These are phyloP conservation scores for Entelexis paramagnoliae DNA, from an alignment of 1,139 yeast genomes.

Conservation along the genomic window DNA sequence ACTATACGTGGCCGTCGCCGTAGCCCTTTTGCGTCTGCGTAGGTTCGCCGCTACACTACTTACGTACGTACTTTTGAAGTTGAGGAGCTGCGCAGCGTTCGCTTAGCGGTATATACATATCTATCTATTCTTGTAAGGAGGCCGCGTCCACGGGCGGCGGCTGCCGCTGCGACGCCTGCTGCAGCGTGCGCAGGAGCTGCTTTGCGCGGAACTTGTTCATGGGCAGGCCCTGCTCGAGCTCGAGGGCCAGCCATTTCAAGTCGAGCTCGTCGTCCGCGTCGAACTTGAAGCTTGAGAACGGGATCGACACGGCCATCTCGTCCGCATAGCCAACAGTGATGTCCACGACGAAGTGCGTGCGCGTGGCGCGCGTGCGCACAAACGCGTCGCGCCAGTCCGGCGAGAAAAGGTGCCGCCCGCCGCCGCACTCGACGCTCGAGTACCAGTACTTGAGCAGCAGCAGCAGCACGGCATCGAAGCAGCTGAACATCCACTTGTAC, in stretches of 20 bases:
- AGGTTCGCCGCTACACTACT: no score
- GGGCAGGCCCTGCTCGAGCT: constrained; percentile 10
- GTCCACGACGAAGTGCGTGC: constrained; percentile 16
- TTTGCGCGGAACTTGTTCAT: constrained; percentile 3
- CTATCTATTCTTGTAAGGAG: no score
- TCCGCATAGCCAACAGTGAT: constrained; percentile 16
- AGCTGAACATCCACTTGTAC: constrained; percentile 15
- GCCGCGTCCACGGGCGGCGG: no score
- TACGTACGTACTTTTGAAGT: no score
- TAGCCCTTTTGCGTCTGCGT: no score
- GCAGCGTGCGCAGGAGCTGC: background rate
- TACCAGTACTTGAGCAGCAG: constrained; percentile 16
- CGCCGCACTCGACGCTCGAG: constrained; percentile 19
- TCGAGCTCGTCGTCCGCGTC: constrained; percentile 11
- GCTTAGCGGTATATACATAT: no score
- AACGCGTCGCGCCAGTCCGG: constrained; percentile 22
- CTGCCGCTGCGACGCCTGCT: background rate
- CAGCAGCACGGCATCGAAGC: constrained; percentile 11
- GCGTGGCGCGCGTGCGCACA: constrained; percentile 9
- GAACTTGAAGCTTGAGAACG: constrained; percentile 13
- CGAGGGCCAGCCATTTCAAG: constrained; percentile 19
- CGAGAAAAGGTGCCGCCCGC: constrained; percentile 19
- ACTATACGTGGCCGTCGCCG: constrained; percentile 15
- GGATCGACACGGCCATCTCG: constrained; percentile 12
- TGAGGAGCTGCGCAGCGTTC: no score